These are phyloP conservation scores for Didymella exigua DNA, from an alignment of 2,329 filamentous ascomycete genomes.

Conservation along the genomic window DNA sequence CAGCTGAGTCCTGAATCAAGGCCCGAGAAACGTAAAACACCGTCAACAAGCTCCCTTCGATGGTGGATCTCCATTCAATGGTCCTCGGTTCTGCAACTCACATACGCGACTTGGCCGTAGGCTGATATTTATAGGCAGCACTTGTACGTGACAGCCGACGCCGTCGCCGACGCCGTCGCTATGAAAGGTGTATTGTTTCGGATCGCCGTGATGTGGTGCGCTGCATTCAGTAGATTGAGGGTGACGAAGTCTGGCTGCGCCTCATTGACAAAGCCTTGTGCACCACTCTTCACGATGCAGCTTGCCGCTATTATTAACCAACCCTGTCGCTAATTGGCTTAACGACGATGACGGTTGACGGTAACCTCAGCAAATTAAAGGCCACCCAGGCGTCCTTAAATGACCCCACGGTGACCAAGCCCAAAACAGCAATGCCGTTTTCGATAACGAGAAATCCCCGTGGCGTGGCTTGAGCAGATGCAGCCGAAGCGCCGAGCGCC, in stretches of 20 bases:
- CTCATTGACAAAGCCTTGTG: constrained; percentile 28
- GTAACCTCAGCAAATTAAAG: constrained; percentile 15
- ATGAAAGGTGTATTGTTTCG: constrained; percentile 12
- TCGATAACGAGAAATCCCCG: constrained; percentile 47
- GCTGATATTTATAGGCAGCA: not conserved
- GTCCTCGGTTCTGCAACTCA: not conserved
- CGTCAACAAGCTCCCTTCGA: not conserved
- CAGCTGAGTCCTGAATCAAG: constrained; percentile 22
- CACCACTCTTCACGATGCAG: constrained; percentile 13
- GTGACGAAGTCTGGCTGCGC: constrained; percentile 21
- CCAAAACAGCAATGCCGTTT: constrained; percentile 40
- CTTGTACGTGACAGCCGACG: not conserved
- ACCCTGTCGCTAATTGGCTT: constrained; percentile 11
- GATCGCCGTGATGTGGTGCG: constrained; percentile 21
- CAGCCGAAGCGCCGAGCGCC: constrained; percentile 46
- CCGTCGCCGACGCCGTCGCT: not conserved
- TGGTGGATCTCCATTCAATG: not conserved
- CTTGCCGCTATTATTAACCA: constrained; percentile 20
- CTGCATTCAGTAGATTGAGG: constrained; percentile 15
- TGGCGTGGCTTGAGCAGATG: constrained; percentile 40
- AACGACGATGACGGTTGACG: constrained; percentile 21
- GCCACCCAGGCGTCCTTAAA: constrained; percentile 18
- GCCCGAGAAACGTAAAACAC: constrained; percentile 11
- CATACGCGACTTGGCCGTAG: not conserved
- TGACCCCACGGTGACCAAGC: constrained; percentile 42